These are phyloP conservation scores for Periconia digitata DNA, from an alignment of 2,329 filamentous ascomycete genomes.

Conservation along the genomic window DNA sequence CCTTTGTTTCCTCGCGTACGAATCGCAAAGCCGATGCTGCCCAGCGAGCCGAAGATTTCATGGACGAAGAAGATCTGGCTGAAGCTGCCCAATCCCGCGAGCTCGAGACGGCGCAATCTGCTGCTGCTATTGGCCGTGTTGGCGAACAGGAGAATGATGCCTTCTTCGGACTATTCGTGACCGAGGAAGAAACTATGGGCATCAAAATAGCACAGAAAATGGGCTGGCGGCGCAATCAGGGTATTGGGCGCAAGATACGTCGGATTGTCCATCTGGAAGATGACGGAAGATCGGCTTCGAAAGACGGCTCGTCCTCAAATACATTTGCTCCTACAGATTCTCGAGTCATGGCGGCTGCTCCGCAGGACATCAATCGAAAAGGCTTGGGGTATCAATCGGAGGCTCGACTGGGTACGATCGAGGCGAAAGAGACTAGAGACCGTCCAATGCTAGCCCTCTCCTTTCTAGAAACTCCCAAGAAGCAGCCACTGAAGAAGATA, in stretches of 20 bases:
- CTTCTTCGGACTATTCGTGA: conserved; percentile 72
- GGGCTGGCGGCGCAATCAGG: conserved; percentile 95
- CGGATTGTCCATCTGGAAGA: conserved; percentile 68
- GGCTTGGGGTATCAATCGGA: conserved; percentile 70
- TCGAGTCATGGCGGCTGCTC: conserved; percentile 64
- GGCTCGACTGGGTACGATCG: conserved; percentile 49
- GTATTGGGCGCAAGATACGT: conserved; percentile 83
- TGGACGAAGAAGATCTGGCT: conserved; percentile 95
- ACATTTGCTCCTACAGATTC: conserved; percentile 86
- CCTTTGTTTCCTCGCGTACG: conserved; percentile 85
- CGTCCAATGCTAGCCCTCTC: conserved; percentile 19
- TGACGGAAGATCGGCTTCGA: conserved; percentile 44
- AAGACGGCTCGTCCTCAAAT: conserved; percentile 55
- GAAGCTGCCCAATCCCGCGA: conserved; percentile 78
- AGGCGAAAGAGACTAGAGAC: conserved; percentile 23
- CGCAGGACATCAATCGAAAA: conserved; percentile 66
- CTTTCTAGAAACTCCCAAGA: conserved; percentile 24
- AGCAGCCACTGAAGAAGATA: conserved; percentile 35
- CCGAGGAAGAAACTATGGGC: conserved; percentile 81
- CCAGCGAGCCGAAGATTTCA: conserved; percentile 84
- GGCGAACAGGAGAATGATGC: conserved; percentile 54
- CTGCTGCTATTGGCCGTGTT: conserved; percentile 73
- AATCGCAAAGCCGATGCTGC: conserved; percentile 70
- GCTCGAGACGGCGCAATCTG: conserved; percentile 72
- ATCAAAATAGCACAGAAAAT: conserved; percentile 82